Evolutionary conservation across 2,329 filamentous ascomycete species (phyloP).

Genomic region (Colletotrichum sidae): DNA sequence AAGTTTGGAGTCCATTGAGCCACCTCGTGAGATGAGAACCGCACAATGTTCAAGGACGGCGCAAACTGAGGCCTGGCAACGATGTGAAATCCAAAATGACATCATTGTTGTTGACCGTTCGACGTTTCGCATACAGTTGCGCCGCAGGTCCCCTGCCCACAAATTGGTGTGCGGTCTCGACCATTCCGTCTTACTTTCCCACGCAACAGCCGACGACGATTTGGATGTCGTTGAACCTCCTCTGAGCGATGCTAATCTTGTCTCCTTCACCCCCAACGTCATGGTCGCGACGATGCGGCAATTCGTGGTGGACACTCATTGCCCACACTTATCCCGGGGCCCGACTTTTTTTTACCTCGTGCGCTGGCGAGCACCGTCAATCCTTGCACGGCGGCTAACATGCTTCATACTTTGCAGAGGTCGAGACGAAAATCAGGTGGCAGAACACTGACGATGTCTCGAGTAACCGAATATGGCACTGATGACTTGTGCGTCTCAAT

Average conservation of each 20-base stretch:
- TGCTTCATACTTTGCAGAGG: constrained; percentile 28
- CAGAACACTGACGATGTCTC: constrained; percentile 11
- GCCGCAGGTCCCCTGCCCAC: constrained; percentile 6
- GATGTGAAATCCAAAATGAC: constrained; percentile 25
- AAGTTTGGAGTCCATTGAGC: constrained; percentile 3
- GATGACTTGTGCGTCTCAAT: neutral
- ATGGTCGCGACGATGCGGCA: constrained; percentile 25
- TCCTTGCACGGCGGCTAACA: constrained; percentile 29
- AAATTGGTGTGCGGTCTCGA: constrained; percentile 7
- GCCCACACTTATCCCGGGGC: constrained; percentile 32
- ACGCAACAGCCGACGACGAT: neutral
- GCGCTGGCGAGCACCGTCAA: constrained; percentile 36
- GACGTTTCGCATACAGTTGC: constrained; percentile 20
- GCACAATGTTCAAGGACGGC: constrained; percentile 9
- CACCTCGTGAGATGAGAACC: constrained; percentile 19
- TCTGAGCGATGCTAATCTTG: neutral
- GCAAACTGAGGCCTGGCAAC: constrained; percentile 18
- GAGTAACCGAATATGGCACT: neutral
- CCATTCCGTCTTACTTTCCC: constrained; percentile 1
- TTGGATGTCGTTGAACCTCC: constrained; percentile 1
- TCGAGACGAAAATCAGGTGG: constrained; percentile 33
- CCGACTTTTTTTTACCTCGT: constrained; percentile 35
- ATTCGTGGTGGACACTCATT: constrained; percentile 35
- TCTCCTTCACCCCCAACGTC: constrained; percentile 1
- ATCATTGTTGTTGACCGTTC: constrained; percentile 34